Base-by-base conservation (phyloP, 2,329 filamentous ascomycete genomes). In the Akanthomyces uredinophilus region DNA sequence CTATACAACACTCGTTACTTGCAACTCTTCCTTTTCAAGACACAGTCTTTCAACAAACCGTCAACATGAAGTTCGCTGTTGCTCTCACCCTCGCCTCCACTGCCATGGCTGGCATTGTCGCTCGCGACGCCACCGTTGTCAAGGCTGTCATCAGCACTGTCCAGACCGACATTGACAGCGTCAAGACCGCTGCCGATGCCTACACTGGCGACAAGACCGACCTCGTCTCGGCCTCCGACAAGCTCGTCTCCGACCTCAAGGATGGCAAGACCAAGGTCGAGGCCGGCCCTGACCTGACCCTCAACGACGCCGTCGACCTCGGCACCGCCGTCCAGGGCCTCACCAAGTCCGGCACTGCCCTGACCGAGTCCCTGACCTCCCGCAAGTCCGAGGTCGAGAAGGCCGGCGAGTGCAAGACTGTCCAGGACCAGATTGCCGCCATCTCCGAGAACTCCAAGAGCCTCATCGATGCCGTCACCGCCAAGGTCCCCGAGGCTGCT, bases 311-410 rank as follows among this genome's bases (percentile, higher is more conserved):
- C 32, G 29, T 60, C 32, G 29, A 43, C 10, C 59, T 62, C 5
- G 44, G n/a, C 39, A 22, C 24, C 61, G 37, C 37, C 14, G 62
- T 64, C 29, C 3, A 24, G 13, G 24, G n/a, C 16, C 52, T 64
- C 46, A 41, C 51, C 52, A 43, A 43, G 32, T 16, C 41, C 13
- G 57, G 57, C 20, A 41, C 18, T 32, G 57, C 32, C 55, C 71
- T 86, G 71, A 77, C 83, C 71, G 80, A 61, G 18, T 22, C 51
- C 22, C 58, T 64, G 4, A 24, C 60, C 10, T 37, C 57, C 61
- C 69, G 69, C 66, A 70, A 70, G 68, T 27, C 61, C 41, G 54
- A 65, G 24, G 64, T 71, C 62, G 57, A 70, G 63, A 64, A 69
- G 64, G 68, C 68, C 56, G 65, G 66, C 62, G 68, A 70, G 20